These are phyloP conservation scores for Nemania sp. DNA, from an alignment of 2,329 filamentous ascomycete species.

Conservation along the genomic window DNA sequence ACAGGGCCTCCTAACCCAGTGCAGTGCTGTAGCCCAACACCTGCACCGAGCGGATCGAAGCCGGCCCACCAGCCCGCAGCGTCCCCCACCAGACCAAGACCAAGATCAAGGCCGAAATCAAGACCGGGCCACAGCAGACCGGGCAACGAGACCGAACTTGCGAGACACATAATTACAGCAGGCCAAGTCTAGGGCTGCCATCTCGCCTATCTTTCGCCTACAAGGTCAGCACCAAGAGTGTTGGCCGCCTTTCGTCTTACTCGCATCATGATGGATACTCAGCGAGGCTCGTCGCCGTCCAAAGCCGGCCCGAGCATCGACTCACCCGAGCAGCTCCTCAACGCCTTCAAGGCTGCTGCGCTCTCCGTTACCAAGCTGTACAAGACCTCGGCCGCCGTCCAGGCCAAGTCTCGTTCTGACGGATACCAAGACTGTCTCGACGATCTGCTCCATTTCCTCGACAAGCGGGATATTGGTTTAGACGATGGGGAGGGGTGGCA, in stretches of 20 bases:
- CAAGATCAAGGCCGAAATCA: too few species aligned
- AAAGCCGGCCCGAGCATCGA: slow-evolving; percentile 44
- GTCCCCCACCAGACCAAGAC: slow-evolving; percentile 31
- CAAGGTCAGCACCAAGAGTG: not conserved
- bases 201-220: too few species aligned
- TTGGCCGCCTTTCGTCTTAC: too few species aligned
- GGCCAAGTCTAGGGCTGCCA: too few species aligned
- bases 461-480: slow-evolving; percentile 77
- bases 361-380: slow-evolving; percentile 95
- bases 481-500: slow-evolving; percentile 75
- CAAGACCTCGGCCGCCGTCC: slow-evolving; percentile 81
- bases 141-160: slow-evolving; percentile 23
- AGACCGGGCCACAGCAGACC: too few species aligned
- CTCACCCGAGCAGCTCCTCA: slow-evolving; percentile 70
- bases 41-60: slow-evolving; percentile 21
- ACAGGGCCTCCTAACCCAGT: too few species aligned
- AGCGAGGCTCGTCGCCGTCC: slow-evolving; percentile 38
- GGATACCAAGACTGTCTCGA: slow-evolving; percentile 95
- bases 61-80: slow-evolving; percentile 29
- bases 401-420: slow-evolving; percentile 73
- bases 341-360: slow-evolving; percentile 89
- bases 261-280: slow-evolving; percentile 36
- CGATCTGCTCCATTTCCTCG: slow-evolving; percentile 82
- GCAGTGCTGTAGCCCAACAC: slow-evolving; percentile 18
- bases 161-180: slow-evolving; percentile 33